Conservation (phyloP, 2,329 filamentous ascomycete genomes). For the Pseudogymnoascus sp. region DNA sequence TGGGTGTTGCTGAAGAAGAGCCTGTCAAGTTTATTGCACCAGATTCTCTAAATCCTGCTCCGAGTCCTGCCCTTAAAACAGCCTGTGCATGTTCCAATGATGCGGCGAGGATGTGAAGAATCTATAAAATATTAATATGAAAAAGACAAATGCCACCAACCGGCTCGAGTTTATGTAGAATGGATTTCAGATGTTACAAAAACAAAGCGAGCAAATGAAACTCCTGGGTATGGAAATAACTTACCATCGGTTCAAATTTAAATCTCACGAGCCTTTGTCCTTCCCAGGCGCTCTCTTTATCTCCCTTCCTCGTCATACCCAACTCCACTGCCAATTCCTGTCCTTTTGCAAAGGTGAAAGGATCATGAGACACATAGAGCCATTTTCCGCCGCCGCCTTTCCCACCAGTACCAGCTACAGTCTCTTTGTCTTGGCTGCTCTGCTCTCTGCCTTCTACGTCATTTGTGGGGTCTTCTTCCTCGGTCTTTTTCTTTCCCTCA, state of each 20-base stretch:
- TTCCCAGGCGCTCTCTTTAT: conserved; percentile 14
- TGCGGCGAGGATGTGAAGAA: conserved; percentile 77
- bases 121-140: conserved; percentile 44
- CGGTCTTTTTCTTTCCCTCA: conserved; percentile 55
- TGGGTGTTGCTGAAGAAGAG: conserved; percentile 45
- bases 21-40: conserved; percentile 63
- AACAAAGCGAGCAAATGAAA: background rate
- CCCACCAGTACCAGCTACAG: conserved; percentile 60
- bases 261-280: conserved; percentile 61
- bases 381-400: conserved; percentile 80
- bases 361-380: conserved; percentile 83
- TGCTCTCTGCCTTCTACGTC: conserved; percentile 15
- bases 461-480: conserved; percentile 10
- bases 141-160: background rate
- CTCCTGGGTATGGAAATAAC: conserved; percentile 23
- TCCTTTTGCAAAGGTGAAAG: conserved; percentile 37
- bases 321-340: conserved; percentile 30
- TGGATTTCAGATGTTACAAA: conserved; percentile 1
- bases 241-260: conserved; percentile 92
- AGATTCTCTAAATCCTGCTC: conserved; percentile 83
- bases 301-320: conserved; percentile 33
- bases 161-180: background rate
- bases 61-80: conserved; percentile 66
- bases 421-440: conserved; percentile 24
- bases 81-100: conserved; percentile 68